Conservation (phyloP, 495 filamentous ascomycete genomes). For the Monascus purpureus region DNA sequence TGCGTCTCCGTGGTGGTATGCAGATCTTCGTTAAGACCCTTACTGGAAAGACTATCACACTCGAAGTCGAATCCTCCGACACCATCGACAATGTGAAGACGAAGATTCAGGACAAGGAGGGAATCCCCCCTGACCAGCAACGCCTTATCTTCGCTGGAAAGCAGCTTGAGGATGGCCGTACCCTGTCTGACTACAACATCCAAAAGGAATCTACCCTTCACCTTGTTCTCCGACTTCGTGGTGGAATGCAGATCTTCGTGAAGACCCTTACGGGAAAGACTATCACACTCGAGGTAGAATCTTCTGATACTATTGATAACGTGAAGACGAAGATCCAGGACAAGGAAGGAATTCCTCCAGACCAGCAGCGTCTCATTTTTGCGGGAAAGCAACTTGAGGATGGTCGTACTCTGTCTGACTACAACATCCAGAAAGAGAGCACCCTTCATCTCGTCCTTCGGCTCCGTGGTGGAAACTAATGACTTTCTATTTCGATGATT, state of each 20-base stretch:
- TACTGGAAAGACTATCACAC: constrained; percentile 58
- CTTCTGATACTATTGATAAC: constrained; percentile 83
- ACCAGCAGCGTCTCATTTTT: constrained; percentile 83
- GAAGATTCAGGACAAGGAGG: constrained; percentile 98
- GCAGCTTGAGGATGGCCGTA: constrained; percentile 84
- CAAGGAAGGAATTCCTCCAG: constrained; percentile 82
- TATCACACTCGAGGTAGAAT: constrained; percentile 81
- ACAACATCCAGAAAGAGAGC: constrained; percentile 91
- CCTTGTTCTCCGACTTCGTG: constrained; percentile 89
- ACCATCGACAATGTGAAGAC: constrained; percentile 98
- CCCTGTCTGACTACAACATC: constrained; percentile 97
- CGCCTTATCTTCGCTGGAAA: constrained; percentile 95
- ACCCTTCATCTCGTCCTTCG: constrained; percentile 80
- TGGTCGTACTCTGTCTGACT: constrained; percentile 69
- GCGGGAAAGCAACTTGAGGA: constrained; percentile 87
- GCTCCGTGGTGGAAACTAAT: constrained; percentile 70
- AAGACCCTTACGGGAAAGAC: constrained; percentile 92
- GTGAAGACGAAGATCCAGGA: constrained; percentile 90
- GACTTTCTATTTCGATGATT: constrained; percentile 4
- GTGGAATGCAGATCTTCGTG: constrained; percentile 95
- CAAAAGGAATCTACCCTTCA: constrained; percentile 98
- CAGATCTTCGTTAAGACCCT: constrained; percentile 63
- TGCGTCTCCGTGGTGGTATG: constrained; percentile 63
- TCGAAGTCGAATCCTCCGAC: constrained; percentile 65
- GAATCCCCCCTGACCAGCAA: constrained; percentile 88